Evolutionary conservation across 2,329 filamentous ascomycete genomes (phyloP).

Genomic region (Parascedosporium putredinis): DNA sequence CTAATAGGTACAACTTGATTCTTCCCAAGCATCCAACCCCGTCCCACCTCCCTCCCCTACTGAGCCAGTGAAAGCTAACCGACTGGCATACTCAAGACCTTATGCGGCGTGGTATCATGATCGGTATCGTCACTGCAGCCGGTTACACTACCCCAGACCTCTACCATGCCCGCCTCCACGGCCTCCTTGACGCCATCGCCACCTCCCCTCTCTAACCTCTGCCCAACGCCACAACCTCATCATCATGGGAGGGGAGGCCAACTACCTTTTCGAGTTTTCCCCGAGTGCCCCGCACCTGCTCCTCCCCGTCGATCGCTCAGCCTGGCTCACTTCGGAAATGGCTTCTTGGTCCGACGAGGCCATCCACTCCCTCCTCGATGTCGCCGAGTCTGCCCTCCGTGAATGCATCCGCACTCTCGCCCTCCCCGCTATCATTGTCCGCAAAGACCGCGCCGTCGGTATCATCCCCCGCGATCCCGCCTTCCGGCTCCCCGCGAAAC

Average conservation of each 20-base stretch:
- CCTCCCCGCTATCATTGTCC: slow-evolving; percentile 67
- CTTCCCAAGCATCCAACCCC: too few species aligned
- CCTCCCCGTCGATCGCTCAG: slow-evolving; percentile 50
- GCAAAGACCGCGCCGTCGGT: slow-evolving; percentile 81
- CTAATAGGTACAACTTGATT: slow-evolving; percentile 33
- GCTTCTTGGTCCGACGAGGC: slow-evolving; percentile 63
- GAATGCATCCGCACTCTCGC: slow-evolving; percentile 73
- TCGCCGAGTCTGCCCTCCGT: slow-evolving; percentile 73
- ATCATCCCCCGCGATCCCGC: slow-evolving; percentile 56
- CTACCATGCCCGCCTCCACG: slow-evolving; percentile 81
- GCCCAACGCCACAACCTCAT: slow-evolving; percentile 68
- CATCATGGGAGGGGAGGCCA: slow-evolving; percentile 91
- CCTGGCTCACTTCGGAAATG: slow-evolving; percentile 75
- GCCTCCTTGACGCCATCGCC: slow-evolving; percentile 71
- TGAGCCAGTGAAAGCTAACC: background rate
- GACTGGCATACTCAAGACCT: slow-evolving; percentile 50
- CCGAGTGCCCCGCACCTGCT: slow-evolving; percentile 55
- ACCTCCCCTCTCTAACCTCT: slow-evolving; percentile 45
- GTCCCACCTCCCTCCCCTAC: too few species aligned
- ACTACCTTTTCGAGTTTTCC: slow-evolving; percentile 82
- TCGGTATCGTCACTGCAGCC: slow-evolving; percentile 94
- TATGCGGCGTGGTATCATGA: slow-evolving; percentile 65
- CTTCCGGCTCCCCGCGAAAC: slow-evolving; percentile 70
- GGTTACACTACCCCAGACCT: slow-evolving; percentile 81
- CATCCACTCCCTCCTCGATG: slow-evolving; percentile 72